A percentile compares a stretch with the other conserved stretches of the same genome.
These are phyloP conservation scores for Pulveroboletus frians DNA, from an alignment of 768 basidiomycete species.

Conservation along the genomic window DNA sequence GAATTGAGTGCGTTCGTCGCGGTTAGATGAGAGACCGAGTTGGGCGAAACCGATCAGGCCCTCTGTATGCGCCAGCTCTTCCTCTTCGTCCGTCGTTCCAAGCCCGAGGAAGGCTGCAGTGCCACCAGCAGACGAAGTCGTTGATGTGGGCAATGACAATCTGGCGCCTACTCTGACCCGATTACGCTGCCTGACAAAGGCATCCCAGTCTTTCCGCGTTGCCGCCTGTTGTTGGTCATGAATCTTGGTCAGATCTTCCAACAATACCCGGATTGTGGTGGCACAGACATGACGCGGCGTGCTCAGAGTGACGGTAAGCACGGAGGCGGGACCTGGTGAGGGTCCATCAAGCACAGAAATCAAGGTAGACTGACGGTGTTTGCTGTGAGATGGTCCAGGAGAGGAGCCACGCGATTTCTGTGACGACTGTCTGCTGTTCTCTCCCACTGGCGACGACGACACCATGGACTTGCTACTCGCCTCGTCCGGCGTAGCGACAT, in stretches of 20 bases:
- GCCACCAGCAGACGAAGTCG: constrained; percentile 31
- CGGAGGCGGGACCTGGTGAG: constrained; percentile 34
- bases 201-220: constrained; percentile 81
- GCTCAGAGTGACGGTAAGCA: constrained; percentile 55
- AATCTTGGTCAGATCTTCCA: constrained; percentile 71
- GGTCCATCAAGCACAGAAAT: constrained; percentile 23
- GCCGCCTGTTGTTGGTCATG: constrained; percentile 74
- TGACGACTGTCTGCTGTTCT: constrained; percentile 24
- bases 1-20: constrained; percentile 75
- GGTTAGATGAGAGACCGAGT: constrained; percentile 66
- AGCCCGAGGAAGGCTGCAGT: constrained; percentile 68
- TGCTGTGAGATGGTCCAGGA: constrained; percentile 46
- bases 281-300: constrained; percentile 74
- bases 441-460: constrained; percentile 14
- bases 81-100: constrained; percentile 57
- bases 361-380: constrained; percentile 41
- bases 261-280: constrained; percentile 65
- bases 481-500: constrained; percentile 6
- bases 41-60: constrained; percentile 90
- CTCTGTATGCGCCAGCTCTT: constrained; percentile 75
- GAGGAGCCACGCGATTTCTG: constrained; percentile 35
- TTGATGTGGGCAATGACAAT: constrained; percentile 12
- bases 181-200: constrained; percentile 68
- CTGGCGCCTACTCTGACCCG: constrained; percentile 37
- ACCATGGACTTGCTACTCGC: constrained; percentile 6